Base-by-base conservation (phyloP, 2,329 filamentous ascomycete species). In the Sarocladium strictum region DNA sequence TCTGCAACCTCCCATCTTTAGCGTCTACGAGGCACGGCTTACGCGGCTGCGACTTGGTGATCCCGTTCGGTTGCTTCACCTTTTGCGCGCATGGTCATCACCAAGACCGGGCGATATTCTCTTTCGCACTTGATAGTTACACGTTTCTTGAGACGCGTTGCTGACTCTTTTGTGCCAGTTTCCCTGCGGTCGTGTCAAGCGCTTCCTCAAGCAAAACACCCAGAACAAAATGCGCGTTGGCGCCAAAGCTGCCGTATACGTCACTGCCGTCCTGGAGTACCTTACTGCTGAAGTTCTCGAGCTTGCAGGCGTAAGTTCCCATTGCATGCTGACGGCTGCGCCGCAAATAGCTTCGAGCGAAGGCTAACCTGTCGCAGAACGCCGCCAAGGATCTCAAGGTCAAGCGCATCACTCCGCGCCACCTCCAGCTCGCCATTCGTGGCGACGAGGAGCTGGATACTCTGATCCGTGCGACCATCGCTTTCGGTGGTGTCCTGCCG, bases 211-310 rank as follows among this genome's bases (percentile, higher is more conserved):
- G 84, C 91, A 90, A 74, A 97, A 97, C 78, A 97, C 94, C 51
- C 94, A 97, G 72, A 95, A 97, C 78, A 97, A 97, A 81, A 97
- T 97, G 90, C 93, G 94, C 75, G 95, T 99, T 63, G 94, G 94
- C 66, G 94, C 93, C 68, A 97, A 97, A 81, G 94, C 94, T 61
- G 92, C 94, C 62, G 94, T 99, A 65, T 99, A 99, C 71, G 90
- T 97, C 59, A 97, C 94, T 51, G 94, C 94, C 41, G 94, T 99
- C 55, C 88, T 99, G 61, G 94, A 99, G 78, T 99, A 99, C 72
- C 80, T 99, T 63, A 97, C 94, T 58, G 93, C 93, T 60, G 93
- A 99, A 84, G 93, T 99, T 47, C 87, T 99, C 65, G 94, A 99
- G 75, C 81, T 99, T 61, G 94, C 94, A 71, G 94, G 94, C 73